Evolutionary conservation across 306 rosid species (phyloP).

Genomic region (Sophora flavescens): DNA sequence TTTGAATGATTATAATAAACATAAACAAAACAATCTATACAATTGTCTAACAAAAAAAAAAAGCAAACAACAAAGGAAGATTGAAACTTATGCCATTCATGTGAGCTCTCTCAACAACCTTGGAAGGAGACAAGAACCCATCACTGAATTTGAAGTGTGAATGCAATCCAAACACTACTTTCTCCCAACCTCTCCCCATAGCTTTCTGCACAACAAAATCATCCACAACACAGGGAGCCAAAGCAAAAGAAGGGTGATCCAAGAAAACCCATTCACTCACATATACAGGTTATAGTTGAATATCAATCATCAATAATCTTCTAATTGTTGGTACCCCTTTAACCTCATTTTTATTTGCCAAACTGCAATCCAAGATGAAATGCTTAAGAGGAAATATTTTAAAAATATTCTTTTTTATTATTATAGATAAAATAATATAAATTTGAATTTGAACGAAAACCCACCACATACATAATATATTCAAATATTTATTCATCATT

Average conservation of each 20-base stretch:
- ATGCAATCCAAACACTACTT: constrained; percentile 82
- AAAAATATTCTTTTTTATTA: too few species aligned
- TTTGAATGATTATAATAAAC: not conserved
- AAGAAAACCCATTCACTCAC: constrained; percentile 84
- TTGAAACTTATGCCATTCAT: constrained; percentile 75
- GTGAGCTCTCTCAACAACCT: constrained; percentile 87
- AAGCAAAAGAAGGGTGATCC: constrained; percentile 58
- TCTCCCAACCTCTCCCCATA: constrained; percentile 72
- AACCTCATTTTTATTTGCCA: too few species aligned
- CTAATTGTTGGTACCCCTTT: too few species aligned
- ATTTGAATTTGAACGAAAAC: too few species aligned
- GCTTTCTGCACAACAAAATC: constrained; percentile 85
- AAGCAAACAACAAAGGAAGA: not conserved
- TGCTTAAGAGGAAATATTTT: too few species aligned
- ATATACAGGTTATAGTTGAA: too few species aligned
- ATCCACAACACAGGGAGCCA: constrained; percentile 72
- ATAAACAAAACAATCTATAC: not conserved
- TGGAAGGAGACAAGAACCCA: constrained; percentile 93
- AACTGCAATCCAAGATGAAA: too few species aligned
- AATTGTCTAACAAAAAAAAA: not conserved
- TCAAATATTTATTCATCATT: too few species aligned
- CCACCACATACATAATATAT: too few species aligned
- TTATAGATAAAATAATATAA: too few species aligned
- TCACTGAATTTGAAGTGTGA: constrained; percentile 94
- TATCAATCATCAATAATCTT: too few species aligned